These are phyloP conservation scores for Neolentinus lepideus DNA, from an alignment of 1,284 basidiomycete species.

Conservation along the genomic window DNA sequence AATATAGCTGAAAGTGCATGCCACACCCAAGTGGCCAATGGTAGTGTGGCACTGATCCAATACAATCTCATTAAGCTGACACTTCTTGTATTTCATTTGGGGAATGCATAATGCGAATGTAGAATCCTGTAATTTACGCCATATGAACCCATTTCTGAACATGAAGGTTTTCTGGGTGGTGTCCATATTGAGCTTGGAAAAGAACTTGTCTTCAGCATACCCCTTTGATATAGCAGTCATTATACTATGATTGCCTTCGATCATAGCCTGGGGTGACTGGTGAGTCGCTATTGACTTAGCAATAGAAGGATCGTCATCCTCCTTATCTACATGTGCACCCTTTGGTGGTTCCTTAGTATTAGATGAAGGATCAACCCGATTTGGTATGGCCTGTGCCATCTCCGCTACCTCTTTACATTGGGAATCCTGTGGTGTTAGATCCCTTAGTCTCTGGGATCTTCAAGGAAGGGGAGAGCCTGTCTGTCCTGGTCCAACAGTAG, in stretches of 20 bases:
- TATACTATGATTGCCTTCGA: neutral
- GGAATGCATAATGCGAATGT: neutral
- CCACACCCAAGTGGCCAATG: constrained; percentile 4
- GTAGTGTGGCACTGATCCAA: constrained; percentile 5
- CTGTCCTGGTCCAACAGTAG: neutral
- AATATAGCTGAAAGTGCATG: constrained; percentile 7
- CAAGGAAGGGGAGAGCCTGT: neutral
- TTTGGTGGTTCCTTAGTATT: neutral
- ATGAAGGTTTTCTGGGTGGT: neutral
- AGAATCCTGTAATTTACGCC: neutral
- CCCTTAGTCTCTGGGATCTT: neutral
- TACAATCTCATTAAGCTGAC: constrained; percentile 3
- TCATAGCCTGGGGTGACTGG: neutral
- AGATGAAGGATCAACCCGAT: neutral
- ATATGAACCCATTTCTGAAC: neutral
- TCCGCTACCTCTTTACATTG: neutral
- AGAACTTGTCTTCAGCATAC: neutral
- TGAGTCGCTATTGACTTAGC: neutral
- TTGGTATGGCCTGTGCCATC: neutral
- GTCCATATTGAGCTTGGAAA: neutral
- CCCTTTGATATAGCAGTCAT: neutral
- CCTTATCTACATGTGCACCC: neutral
- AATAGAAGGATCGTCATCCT: neutral
- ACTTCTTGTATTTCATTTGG: too few species aligned
- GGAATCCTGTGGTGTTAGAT: neutral